These are phyloP conservation scores for Penicillium sp. DNA, from an alignment of 2,329 filamentous ascomycete species.

Conservation along the genomic window DNA sequence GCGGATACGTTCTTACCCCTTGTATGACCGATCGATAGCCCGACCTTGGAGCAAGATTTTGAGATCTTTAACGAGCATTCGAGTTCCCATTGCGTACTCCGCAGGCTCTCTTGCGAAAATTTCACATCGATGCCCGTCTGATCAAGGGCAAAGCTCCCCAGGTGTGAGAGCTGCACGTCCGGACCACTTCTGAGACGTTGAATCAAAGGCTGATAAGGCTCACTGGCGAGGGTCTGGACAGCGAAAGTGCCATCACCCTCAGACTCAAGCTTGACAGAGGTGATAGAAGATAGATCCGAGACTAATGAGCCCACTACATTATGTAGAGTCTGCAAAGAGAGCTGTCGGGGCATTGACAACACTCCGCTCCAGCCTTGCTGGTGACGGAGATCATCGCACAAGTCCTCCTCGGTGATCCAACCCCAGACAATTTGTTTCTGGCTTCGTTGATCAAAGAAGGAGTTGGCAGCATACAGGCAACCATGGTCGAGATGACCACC, in stretches of 20 bases:
- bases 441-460: constrained; percentile 11
- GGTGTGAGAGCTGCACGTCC: not conserved
- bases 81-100: not conserved
- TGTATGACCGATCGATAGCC: not conserved
- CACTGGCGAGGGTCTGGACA: not conserved
- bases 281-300: not conserved
- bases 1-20: not conserved
- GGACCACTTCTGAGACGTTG: not conserved
- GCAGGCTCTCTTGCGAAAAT: not conserved
- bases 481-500: constrained; percentile 8
- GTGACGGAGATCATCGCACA: not conserved
- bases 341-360: not conserved
- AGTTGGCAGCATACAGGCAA: constrained; percentile 14
- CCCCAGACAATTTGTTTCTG: constrained; percentile 7
- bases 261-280: not conserved
- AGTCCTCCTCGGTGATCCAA: constrained; percentile 13
- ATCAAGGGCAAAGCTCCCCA: not conserved
- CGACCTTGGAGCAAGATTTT: not conserved
- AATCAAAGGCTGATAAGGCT: not conserved
- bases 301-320: not conserved
- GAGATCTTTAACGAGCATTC: not conserved
- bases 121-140: not conserved
- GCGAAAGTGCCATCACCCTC: not conserved
- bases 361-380: not conserved
- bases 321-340: not conserved